These are phyloP conservation scores for Syzygium jambos DNA, from an alignment of 345 rosid species.

Conservation along the genomic window DNA sequence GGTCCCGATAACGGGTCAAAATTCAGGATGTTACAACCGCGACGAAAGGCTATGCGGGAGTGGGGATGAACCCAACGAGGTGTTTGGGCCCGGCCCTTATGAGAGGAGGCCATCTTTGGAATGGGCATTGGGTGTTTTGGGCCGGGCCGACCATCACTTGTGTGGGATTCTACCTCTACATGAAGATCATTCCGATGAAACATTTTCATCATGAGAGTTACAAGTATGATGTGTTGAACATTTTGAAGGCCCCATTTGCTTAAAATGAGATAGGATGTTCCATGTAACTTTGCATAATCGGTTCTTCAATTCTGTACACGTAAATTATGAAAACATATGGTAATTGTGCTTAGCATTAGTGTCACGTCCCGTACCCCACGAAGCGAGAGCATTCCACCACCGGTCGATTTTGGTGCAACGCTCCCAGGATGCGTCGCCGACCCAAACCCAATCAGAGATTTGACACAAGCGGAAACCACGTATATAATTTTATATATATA, in stretches of 20 bases:
- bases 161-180: constrained; percentile 12
- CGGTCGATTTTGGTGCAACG: too few species aligned
- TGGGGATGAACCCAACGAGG: constrained; percentile 37
- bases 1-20: too few species aligned
- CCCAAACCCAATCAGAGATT: too few species aligned
- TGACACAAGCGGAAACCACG: too few species aligned
- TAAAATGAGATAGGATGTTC: background rate
- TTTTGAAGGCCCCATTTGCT: background rate
- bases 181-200: constrained; percentile 7
- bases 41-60: constrained; percentile 21
- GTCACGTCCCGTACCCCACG: too few species aligned
- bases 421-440: too few species aligned
- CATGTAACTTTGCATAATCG: background rate
- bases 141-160: constrained; percentile 26
- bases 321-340: background rate
- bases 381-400: too few species aligned
- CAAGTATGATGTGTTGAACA: background rate
- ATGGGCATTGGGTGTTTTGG: constrained; percentile 49
- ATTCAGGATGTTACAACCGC: too few species aligned
- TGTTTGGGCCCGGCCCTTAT: constrained; percentile 39
- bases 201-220: background rate
- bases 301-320: background rate
- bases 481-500: too few species aligned
- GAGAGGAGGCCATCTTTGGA: constrained; percentile 35
- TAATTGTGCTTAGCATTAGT: background rate